These are phyloP conservation scores for Fusarium protoensiforme DNA, from an alignment of 2,329 filamentous ascomycete genomes.

Conservation along the genomic window DNA sequence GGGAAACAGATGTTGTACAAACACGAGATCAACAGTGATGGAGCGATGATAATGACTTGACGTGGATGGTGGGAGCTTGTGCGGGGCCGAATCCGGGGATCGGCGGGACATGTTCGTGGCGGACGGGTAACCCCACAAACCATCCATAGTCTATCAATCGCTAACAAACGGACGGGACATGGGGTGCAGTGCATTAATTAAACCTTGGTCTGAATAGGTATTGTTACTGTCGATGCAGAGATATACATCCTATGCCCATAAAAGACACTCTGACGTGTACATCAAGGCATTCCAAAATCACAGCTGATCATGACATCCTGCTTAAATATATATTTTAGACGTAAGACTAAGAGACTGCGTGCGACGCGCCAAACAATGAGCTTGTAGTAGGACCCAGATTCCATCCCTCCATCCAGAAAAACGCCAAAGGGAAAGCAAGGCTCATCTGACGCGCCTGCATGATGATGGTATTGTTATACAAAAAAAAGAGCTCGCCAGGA, in stretches of 20 bases:
- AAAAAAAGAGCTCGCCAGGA: not conserved
- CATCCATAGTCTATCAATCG: constrained; percentile 1
- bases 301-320: not conserved
- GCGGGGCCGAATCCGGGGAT: constrained; percentile 41
- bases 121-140: constrained; percentile 33
- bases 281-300: not conserved
- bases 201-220: not conserved
- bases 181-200: not conserved
- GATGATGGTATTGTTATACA: constrained; percentile 35
- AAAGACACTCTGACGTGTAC: not conserved
- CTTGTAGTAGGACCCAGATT: constrained; percentile 33
- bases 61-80: constrained; percentile 29
- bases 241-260: not conserved
- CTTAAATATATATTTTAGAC: constrained; percentile 28
- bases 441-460: constrained; percentile 29
- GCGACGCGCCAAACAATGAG: constrained; percentile 36
- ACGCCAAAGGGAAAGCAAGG: constrained; percentile 30
- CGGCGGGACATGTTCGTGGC: constrained; percentile 8
- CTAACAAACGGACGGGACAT: constrained; percentile 5
- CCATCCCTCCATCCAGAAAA: constrained; percentile 30
- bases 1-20: not conserved
- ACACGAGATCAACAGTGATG: not conserved
- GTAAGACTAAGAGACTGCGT: constrained; percentile 34
- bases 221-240: not conserved
- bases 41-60: constrained; percentile 31